Evolutionary conservation across 331 rosid genomes (phyloP), one percentile per base, ranked within the genome.

Genomic region (Rosa hybrid): DNA sequence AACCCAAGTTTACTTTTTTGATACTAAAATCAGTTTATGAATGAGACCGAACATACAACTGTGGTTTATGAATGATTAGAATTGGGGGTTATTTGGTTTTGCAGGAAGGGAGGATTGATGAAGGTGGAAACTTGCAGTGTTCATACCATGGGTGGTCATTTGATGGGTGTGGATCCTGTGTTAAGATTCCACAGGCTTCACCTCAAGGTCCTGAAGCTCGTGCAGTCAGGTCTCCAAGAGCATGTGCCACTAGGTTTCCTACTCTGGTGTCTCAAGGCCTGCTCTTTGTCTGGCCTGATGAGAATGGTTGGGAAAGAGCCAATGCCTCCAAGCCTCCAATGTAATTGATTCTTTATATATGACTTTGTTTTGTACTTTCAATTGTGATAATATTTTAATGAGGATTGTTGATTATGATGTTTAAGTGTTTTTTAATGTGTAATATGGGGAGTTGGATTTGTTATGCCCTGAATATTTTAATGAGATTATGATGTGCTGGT

Each of bases 81-180:
- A 82, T 75, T 30, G 79, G 48, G 65, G 56, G 44, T 76, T 72
- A 34, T 8, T 81, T 68, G 71, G 45, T 74, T 81, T 78, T 78
- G 83, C 78, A 95, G 99, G 99, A 95, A 81, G 99, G 99, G 42
- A 82, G 99, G 84, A 91, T 95, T 30, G 98, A 95, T 89, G 98
- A 93, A 78, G 89, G 76, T 3, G 99, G 98, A 27, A 89, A 93
- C 79, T 91, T 95, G 88, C 99, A 93, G 86, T 95, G 98, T 83
- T 93, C 99, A 41, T 95, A 93, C 84, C 99, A 95, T 75, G 99
- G 99, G 5, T 95, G 99, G 98, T 91, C 96, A 78, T 95, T 95
- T 81, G 91, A 89, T 77, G 91, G 97, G 4, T 76, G 96, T 86
- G 98, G 99, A 84, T 84, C 97, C 2, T 95, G 98, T 86, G 89